Evolutionary conservation across 2,329 filamentous ascomycete genomes (phyloP).

Genomic region (Cephalotrichum gorgonifer): DNA sequence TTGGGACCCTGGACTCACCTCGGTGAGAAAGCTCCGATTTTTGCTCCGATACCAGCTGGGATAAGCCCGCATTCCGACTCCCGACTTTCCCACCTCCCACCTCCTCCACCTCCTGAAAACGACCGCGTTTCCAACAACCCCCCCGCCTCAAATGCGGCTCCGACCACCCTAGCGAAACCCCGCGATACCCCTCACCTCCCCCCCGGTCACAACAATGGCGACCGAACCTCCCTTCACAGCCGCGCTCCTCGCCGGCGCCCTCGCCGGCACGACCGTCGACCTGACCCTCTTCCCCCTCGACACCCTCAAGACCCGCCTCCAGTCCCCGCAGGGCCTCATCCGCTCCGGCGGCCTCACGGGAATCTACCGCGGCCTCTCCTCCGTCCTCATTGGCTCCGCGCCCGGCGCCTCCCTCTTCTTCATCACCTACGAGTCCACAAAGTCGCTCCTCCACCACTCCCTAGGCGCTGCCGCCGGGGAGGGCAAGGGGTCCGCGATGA

Average conservation of each 20-base stretch:
- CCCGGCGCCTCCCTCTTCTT: constrained; percentile 96
- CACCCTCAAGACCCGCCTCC: constrained; percentile 95
- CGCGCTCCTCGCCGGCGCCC: constrained; percentile 67
- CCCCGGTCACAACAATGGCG: constrained; percentile 5
- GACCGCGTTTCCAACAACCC: neutral
- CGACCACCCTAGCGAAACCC: neutral
- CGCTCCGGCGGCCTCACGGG: constrained; percentile 79
- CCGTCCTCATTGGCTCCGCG: constrained; percentile 80
- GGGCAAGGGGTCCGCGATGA: constrained; percentile 12
- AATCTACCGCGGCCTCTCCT: constrained; percentile 88
- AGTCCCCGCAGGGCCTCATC: constrained; percentile 69
- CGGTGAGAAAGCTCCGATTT: too few relatives aligned
- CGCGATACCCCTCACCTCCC: constrained; percentile 4
- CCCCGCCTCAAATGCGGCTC: neutral
- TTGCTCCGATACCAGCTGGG: too few relatives aligned
- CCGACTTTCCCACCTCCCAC: neutral
- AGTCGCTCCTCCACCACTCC: constrained; percentile 34
- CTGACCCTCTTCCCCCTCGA: constrained; percentile 95
- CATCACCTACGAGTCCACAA: constrained; percentile 78
- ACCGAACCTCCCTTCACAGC: constrained; percentile 40
- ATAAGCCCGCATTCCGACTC: neutral
- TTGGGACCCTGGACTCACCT: too few relatives aligned
- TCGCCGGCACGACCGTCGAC: constrained; percentile 94
- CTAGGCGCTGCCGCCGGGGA: constrained; percentile 14
- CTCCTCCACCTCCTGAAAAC: neutral